Percentiles rank a stretch among this genome's conserved stretches.
Evolutionary conservation across 345 rosid genomes (phyloP).

Genomic region (Populus simonii): DNA sequence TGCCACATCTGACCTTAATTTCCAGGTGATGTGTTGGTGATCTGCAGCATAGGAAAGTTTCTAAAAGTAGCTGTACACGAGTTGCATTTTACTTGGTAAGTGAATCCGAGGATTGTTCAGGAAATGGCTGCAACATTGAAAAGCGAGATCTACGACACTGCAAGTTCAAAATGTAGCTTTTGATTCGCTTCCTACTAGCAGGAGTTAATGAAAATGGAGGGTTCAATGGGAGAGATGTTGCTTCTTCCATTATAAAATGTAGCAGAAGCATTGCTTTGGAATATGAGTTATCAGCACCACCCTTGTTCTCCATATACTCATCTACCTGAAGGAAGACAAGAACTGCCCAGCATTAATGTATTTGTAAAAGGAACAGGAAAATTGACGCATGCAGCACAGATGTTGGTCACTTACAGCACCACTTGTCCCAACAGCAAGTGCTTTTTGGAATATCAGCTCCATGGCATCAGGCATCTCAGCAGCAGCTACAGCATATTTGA

Average conservation of each 20-base stretch:
- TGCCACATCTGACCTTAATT: constrained; percentile 2
- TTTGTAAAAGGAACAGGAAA: not conserved
- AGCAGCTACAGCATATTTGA: constrained; percentile 41
- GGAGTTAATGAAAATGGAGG: constrained; percentile 52
- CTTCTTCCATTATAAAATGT: constrained; percentile 60
- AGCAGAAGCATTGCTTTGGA: constrained; percentile 63
- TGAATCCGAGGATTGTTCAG: constrained; percentile 14
- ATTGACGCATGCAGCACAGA: not conserved
- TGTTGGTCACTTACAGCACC: constrained; percentile 53
- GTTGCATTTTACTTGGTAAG: constrained; percentile 14
- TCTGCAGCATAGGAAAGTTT: not conserved
- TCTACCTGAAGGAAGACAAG: constrained; percentile 45
- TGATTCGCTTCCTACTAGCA: constrained; percentile 49
- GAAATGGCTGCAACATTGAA: constrained; percentile 11
- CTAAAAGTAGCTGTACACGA: constrained; percentile 17
- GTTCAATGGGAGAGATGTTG: constrained; percentile 50
- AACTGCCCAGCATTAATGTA: not conserved
- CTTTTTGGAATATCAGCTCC: constrained; percentile 62
- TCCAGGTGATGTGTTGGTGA: not conserved
- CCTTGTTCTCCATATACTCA: constrained; percentile 55
- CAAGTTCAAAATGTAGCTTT: constrained; percentile 51
- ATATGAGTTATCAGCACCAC: constrained; percentile 49
- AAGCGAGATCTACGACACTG: constrained; percentile 50
- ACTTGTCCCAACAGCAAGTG: constrained; percentile 51
- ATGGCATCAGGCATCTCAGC: constrained; percentile 78